These are phyloP conservation scores for Dittrichia graveolens DNA, from an alignment of 129 eudicot genomes.

Conservation along the genomic window DNA sequence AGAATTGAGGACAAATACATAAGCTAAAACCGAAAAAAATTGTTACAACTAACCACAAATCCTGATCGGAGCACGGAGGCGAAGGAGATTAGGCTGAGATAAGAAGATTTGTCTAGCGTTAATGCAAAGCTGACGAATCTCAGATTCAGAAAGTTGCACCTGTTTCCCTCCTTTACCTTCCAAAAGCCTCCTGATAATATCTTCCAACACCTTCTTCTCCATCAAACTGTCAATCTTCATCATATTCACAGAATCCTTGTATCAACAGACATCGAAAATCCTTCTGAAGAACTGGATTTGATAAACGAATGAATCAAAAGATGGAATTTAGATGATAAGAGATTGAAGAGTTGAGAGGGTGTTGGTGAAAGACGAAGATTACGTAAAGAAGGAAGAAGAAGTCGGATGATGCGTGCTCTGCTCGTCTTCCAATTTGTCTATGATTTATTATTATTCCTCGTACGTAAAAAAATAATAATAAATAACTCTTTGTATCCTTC, in stretches of 20 bases:
- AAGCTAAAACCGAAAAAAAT: background rate
- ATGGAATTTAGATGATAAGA: constrained; percentile 12
- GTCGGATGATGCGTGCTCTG: constrained; percentile 32
- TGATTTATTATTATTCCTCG: no score
- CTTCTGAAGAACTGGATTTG: background rate
- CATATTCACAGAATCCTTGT: constrained; percentile 31
- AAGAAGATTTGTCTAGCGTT: constrained; percentile 71
- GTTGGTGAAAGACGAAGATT: background rate
- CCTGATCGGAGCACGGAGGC: constrained; percentile 64
- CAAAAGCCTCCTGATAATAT: constrained; percentile 67
- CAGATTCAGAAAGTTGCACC: constrained; percentile 75
- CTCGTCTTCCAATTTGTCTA: constrained; percentile 14
- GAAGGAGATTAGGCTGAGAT: constrained; percentile 73
- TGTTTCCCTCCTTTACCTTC: constrained; percentile 81
- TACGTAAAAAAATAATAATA: no score
- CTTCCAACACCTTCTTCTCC: constrained; percentile 69
- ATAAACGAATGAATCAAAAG: background rate
- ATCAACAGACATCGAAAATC: background rate
- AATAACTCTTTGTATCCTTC: no score
- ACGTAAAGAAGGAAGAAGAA: background rate
- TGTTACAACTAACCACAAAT: constrained; percentile 80
- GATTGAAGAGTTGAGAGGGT: background rate
- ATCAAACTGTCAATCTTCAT: constrained; percentile 76
- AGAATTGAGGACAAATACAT: background rate
- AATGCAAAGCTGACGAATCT: constrained; percentile 77